A percentile compares a stretch with the other conserved stretches of the same genome.
Evolutionary conservation across 192 early-diverging fungal genomes (phyloP).

Genomic region (Diversispora eburnea): DNA sequence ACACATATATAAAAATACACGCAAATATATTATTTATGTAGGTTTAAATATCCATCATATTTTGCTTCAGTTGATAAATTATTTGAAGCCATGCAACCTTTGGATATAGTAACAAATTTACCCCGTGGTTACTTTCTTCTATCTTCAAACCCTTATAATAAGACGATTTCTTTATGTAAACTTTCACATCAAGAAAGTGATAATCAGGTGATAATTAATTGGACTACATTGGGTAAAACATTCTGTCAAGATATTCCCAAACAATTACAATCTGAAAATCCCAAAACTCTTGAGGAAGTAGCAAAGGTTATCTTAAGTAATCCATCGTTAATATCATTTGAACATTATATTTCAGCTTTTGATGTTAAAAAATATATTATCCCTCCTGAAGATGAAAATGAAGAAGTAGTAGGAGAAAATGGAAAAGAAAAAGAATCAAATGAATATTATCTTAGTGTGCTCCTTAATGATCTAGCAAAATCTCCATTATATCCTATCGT

Average conservation of each 20-base stretch:
- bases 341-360: background rate
- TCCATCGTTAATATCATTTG: slow-evolving; percentile 6
- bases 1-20: background rate
- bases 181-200: background rate
- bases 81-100: slow-evolving; percentile 76
- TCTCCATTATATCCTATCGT: slow-evolving; percentile 46
- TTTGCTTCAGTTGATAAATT: slow-evolving; percentile 69
- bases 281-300: slow-evolving; percentile 44
- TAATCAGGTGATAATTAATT: slow-evolving; percentile 30
- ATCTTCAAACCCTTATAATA: slow-evolving; percentile 38
- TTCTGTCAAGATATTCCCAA: slow-evolving; percentile 56
- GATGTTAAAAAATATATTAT: slow-evolving; percentile 40
- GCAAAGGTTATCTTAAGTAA: slow-evolving; percentile 47
- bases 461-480: slow-evolving; percentile 40
- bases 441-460: slow-evolving; percentile 35
- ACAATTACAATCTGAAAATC: slow-evolving; percentile 49
- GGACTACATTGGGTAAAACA: slow-evolving; percentile 50
- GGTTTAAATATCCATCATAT: slow-evolving; percentile 91
- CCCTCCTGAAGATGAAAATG: slow-evolving; percentile 41
- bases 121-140: slow-evolving; percentile 89
- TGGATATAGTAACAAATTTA: slow-evolving; percentile 75
- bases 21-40: background rate
- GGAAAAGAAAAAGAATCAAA: slow-evolving; percentile 29
- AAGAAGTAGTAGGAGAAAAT: background rate
- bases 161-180: slow-evolving; percentile 4